Evolutionary conservation across 192 early-diverging fungal genomes (phyloP).

Genomic region (Gaertneriomyces semiglobifer): DNA sequence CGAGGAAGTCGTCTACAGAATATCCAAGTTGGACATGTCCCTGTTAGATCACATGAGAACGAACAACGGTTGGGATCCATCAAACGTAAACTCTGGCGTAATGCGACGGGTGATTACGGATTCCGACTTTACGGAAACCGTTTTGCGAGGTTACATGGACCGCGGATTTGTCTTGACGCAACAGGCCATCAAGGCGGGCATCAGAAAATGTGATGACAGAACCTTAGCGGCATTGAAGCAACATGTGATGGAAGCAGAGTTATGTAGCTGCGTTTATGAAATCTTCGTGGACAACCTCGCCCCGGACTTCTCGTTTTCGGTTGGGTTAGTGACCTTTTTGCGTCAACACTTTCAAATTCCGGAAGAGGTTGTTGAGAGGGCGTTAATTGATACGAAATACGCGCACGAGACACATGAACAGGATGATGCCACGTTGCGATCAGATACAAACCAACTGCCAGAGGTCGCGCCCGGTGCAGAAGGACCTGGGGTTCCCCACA

Average conservation of each 20-base stretch:
- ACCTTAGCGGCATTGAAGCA: neutral
- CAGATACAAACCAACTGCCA: neutral
- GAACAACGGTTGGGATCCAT: conserved; percentile 13
- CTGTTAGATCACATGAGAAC: conserved; percentile 13
- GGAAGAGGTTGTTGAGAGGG: conserved; percentile 5
- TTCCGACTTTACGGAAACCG: neutral
- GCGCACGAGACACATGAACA: neutral
- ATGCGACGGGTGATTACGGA: conserved; percentile 11
- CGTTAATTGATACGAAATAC: neutral
- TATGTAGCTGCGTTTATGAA: conserved; percentile 1
- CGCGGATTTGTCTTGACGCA: conserved; percentile 20
- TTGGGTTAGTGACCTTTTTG: conserved; percentile 14
- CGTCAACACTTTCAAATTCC: conserved; percentile 16
- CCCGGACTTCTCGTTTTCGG: conserved; percentile 19
- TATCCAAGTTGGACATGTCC: conserved; percentile 14
- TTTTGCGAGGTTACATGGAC: conserved; percentile 10
- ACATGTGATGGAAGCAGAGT: neutral
- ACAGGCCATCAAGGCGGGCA: conserved; percentile 9
- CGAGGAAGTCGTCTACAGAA: conserved; percentile 16
- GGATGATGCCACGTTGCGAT: neutral
- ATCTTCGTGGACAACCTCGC: conserved; percentile 25
- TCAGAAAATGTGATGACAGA: conserved; percentile 14
- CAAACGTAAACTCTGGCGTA: conserved; percentile 15
- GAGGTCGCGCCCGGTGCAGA: neutral
- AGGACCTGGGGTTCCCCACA: neutral